Evolutionary conservation across 495 filamentous ascomycete species (phyloP).

Genomic region (Penicilliopsis zonata): DNA sequence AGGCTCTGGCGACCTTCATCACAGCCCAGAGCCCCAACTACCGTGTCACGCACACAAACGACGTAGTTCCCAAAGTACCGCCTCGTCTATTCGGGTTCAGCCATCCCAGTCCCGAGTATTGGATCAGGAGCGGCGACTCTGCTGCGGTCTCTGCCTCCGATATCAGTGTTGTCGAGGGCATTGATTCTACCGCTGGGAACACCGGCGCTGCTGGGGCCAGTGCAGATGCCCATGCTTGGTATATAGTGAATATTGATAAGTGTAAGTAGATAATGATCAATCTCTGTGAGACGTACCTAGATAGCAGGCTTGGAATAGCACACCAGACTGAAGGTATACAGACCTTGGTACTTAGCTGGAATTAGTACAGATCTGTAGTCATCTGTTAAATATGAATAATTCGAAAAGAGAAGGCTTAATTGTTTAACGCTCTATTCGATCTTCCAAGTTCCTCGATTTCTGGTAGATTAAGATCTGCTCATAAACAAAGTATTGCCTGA

Average conservation of each 20-base stretch:
- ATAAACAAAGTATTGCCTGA: no score
- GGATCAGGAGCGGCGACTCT: slow-evolving; percentile 31
- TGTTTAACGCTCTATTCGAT: no score
- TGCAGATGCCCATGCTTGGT: slow-evolving; percentile 12
- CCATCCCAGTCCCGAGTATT: slow-evolving; percentile 62
- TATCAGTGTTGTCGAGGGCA: slow-evolving; percentile 24
- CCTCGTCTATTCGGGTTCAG: slow-evolving; percentile 40
- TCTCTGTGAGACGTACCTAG: no score
- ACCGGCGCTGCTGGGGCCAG: slow-evolving; percentile 11
- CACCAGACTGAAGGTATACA: no score
- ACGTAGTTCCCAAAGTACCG: slow-evolving; percentile 55
- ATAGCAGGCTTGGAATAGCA: no score
- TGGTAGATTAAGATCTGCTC: no score
- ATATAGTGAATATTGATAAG: slow-evolving; percentile 11
- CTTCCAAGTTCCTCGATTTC: no score
- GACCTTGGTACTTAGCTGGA: no score
- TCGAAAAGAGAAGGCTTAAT: no score
- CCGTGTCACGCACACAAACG: slow-evolving; percentile 56
- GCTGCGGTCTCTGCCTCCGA: slow-evolving; percentile 27
- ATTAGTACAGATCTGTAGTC: no score
- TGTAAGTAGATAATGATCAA: slow-evolving; percentile 5
- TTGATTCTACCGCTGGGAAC: slow-evolving; percentile 27
- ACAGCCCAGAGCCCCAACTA: slow-evolving; percentile 37
- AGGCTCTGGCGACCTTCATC: slow-evolving; percentile 42
- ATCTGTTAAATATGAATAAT: no score